Evolutionary conservation across 139 green algal genomes (phyloP), one percentile per base, ranked within the genome.

Genomic region (Micractinium conductrix): DNA sequence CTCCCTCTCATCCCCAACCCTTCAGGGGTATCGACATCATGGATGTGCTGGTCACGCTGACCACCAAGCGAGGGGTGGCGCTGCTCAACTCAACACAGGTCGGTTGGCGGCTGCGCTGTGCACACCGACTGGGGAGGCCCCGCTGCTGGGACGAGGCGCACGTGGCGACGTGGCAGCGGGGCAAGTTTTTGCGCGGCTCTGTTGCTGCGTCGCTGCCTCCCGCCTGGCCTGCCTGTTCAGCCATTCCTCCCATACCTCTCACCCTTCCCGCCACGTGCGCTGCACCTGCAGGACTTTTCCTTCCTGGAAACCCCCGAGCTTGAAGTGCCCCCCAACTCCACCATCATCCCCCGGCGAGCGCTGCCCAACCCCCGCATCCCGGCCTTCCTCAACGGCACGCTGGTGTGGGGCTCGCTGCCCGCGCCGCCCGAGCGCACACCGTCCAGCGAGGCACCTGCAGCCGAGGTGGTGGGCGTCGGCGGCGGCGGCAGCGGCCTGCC

Each of bases 321-420:
- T 30, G 67, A 38, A 16, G 17, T 60, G 38, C 30, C 62, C 7
- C 21, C 37, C 1, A 86, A 78, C n/a, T 78, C 70, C 65, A 84
- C 71, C 80, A 91, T 93, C 73, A 81, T 96, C 53, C 87, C 89
- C 16, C 87, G 93, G 10, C 42, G 75, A 7, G 71, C 85, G 2
- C 26, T 87, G 42, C 60, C 88, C 58, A 96, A 96, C 80, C 35
- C 82, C 21, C 85, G 40, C 55, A 87, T 96, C 40, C 89, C 93
- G 5, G 90, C 84, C 0, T 96, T 83, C 67, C 44, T 92, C 6
- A 71, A 87, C 16, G 88, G 84, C 1, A 40, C 71, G 35, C 74
- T 94, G 30, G 91, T 89, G 0, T 96, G 93, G 93, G 93, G 93
- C 33, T 71, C 55, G 28, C 88, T 88, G 21, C 90, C 90, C 26